Evolutionary conservation across 2,329 filamentous ascomycete species (phyloP).

Genomic region (Apiospora saccharicola): DNA sequence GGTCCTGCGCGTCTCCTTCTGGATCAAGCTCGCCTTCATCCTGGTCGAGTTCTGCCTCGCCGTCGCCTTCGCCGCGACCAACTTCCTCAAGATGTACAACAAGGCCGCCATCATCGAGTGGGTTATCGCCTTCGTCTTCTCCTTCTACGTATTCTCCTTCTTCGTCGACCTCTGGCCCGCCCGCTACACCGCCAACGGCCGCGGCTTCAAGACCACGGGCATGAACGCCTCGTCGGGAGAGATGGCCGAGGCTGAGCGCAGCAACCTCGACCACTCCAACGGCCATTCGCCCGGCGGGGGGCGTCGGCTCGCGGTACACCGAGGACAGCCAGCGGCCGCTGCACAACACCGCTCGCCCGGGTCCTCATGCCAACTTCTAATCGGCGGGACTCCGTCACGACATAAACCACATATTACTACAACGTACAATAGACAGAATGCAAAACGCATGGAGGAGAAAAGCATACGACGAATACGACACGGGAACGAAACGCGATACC

Average conservation of each 20-base stretch:
- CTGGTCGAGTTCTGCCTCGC: conserved; percentile 78
- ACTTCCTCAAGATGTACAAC: conserved; percentile 61
- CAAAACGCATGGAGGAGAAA: not conserved
- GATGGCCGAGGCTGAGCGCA: conserved; percentile 36
- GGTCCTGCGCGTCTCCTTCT: conserved; percentile 81
- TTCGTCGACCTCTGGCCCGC: conserved; percentile 87
- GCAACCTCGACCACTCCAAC: conserved; percentile 24
- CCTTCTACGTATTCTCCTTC: conserved; percentile 88
- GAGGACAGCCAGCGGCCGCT: conserved; percentile 41
- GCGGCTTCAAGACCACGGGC: conserved; percentile 33
- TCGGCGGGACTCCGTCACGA: not conserved
- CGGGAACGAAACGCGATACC: not conserved
- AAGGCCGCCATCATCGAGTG: conserved; percentile 81
- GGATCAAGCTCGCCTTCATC: conserved; percentile 86
- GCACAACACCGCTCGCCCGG: conserved; percentile 30
- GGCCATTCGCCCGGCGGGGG: conserved; percentile 28
- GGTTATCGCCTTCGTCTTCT: conserved; percentile 83
- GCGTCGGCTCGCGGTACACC: conserved; percentile 31
- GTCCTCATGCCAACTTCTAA: conserved; percentile 30
- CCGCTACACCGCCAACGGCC: conserved; percentile 56
- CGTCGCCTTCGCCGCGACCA: conserved; percentile 73
- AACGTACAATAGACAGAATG: not conserved
- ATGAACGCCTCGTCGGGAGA: conserved; percentile 34
- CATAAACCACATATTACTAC: not conserved
- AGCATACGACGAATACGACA: not conserved